Percentiles rank a stretch among this genome's conserved stretches.
These are phyloP conservation scores for Chlamydomonas sphaeroides DNA, from an alignment of 139 green algal species.

Conservation along the genomic window DNA sequence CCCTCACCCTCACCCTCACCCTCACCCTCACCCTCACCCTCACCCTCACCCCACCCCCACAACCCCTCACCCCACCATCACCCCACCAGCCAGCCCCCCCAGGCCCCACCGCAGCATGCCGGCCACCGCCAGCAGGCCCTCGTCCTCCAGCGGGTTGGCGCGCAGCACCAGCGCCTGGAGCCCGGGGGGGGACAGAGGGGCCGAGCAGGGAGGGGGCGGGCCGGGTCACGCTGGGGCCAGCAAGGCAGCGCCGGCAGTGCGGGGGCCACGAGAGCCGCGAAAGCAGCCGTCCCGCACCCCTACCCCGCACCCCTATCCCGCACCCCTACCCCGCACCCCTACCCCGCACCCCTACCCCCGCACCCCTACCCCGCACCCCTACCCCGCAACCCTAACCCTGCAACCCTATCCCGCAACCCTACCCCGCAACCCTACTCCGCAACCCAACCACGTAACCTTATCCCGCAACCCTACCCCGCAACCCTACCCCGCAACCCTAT, in stretches of 20 bases:
- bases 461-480: background rate
- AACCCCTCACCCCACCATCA: background rate
- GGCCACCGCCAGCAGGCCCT: conserved; percentile 48
- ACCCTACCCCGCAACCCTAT: background rate
- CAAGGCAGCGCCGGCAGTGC: background rate
- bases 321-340: too few species aligned
- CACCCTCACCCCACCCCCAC: background rate
- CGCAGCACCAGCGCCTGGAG: conserved; percentile 49
- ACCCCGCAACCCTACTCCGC: background rate
- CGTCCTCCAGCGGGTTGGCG: conserved; percentile 61
- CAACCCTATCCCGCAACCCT: background rate
- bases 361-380: too few species aligned
- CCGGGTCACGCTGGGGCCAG: background rate
- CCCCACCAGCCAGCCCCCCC: background rate
- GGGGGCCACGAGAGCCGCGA: too few species aligned
- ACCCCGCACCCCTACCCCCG: too few species aligned
- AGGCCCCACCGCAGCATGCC: conserved; percentile 48
- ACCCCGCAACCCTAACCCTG: too few species aligned
- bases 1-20: too few species aligned
- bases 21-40: too few species aligned
- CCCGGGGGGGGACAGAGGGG: background rate
- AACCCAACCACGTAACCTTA: background rate
- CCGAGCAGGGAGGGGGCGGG: background rate
- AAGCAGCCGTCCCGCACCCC: too few species aligned
- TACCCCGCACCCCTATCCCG: background rate